phyloP scores from a whole-genome alignment of 257 asterid species.

The Nicotiana obtusifolia region DNA sequence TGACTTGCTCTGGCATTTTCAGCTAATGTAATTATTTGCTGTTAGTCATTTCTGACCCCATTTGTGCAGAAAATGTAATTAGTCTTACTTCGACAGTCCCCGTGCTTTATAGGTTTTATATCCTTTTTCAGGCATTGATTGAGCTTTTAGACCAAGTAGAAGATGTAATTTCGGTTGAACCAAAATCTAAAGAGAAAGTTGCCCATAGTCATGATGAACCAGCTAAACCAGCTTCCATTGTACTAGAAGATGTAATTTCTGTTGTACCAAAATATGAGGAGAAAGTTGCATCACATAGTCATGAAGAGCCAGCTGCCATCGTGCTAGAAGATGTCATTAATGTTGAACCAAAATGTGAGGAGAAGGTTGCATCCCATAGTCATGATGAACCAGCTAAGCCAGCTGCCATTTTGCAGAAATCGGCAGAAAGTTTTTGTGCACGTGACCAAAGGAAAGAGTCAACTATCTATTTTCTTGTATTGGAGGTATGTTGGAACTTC shows the following conservation, averaged over 20 bases:
- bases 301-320: conserved; percentile 2
- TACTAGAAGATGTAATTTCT: conserved; percentile 71
- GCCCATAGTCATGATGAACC: conserved; percentile 30
- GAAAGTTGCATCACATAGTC: conserved; percentile 20
- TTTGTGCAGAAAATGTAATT: conserved; percentile 1
- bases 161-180: conserved; percentile 73
- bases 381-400: conserved; percentile 31
- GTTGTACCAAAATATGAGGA: conserved; percentile 45
- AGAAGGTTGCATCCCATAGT: conserved; percentile 21
- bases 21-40: not conserved
- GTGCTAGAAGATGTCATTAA: conserved; percentile 68
- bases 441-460: conserved; percentile 24
- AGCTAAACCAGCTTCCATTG: conserved; percentile 31
- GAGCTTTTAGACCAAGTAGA: conserved; percentile 95
- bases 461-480: conserved; percentile 56
- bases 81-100: not conserved
- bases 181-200: conserved; percentile 28
- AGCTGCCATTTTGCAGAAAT: conserved; percentile 28
- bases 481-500: conserved; percentile 57
- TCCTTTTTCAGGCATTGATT: conserved; percentile 56
- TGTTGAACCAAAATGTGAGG: conserved; percentile 44
- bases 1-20: conserved; percentile 1
- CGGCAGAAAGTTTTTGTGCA: conserved; percentile 22
- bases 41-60: not conserved
- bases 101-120: not conserved